phyloP scores from a whole-genome alignment of 768 basidiomycete species.

The Amanita thiersii region DNA sequence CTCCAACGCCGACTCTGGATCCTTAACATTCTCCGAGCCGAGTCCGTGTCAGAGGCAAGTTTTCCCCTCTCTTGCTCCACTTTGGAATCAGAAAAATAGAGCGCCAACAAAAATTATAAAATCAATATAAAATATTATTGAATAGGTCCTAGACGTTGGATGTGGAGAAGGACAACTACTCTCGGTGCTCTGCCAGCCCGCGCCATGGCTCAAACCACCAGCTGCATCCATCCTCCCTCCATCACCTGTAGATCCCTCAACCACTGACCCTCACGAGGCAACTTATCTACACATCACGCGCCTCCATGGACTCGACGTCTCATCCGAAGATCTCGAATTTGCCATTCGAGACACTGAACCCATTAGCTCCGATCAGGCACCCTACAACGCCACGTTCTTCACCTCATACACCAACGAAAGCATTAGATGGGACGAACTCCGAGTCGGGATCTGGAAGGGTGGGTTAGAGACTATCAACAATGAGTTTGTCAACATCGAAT shows the following conservation, averaged over 20 bases:
- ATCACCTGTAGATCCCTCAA: slow-evolving; percentile 14
- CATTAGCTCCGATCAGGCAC: slow-evolving; percentile 19
- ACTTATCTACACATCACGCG: slow-evolving; percentile 50
- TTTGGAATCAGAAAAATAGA: slow-evolving; percentile 1
- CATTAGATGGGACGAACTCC: slow-evolving; percentile 62
- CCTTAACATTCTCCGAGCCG: slow-evolving; percentile 50
- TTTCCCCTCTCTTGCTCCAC: not conserved
- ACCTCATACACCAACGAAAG: slow-evolving; percentile 20
- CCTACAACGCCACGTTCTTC: slow-evolving; percentile 13
- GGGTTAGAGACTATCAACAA: slow-evolving; percentile 62
- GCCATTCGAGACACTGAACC: slow-evolving; percentile 45
- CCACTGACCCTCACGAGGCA: slow-evolving; percentile 8
- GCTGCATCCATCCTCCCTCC: slow-evolving; percentile 25
- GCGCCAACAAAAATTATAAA: slow-evolving; percentile 1
- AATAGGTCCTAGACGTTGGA: slow-evolving; percentile 72
- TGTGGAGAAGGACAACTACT: slow-evolving; percentile 80
- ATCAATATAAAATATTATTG: not conserved
- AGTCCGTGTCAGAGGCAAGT: slow-evolving; percentile 45
- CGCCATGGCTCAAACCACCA: slow-evolving; percentile 55
- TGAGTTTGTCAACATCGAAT: slow-evolving; percentile 55
- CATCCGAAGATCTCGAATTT: slow-evolving; percentile 39
- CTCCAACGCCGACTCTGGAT: slow-evolving; percentile 70
- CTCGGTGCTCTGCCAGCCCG: slow-evolving; percentile 60
- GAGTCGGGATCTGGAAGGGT: slow-evolving; percentile 67
- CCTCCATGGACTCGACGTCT: slow-evolving; percentile 67